Percentiles rank a stretch among this genome's conserved stretches.
phyloP scores from a whole-genome alignment of 31 red algal species.

The Bonnemaisonia californica region DNA sequence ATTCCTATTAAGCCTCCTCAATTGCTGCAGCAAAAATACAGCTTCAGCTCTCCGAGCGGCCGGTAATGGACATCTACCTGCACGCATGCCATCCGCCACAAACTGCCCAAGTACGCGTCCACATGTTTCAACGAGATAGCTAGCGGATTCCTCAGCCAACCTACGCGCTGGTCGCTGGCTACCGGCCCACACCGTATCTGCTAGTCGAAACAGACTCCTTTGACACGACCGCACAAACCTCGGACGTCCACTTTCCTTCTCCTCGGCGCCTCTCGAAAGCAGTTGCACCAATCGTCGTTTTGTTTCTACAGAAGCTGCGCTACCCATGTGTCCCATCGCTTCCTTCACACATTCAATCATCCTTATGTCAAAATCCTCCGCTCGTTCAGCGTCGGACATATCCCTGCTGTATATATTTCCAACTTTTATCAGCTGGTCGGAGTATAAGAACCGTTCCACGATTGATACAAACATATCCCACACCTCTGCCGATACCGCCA shows the following conservation, averaged over 20 bases:
- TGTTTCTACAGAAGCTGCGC: background rate
- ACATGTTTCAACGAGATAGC: conserved; percentile 55
- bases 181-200: conserved; percentile 6
- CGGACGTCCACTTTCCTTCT: conserved; percentile 46
- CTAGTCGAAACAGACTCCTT: conserved; percentile 54
- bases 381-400: conserved; percentile 11
- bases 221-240: conserved; percentile 60
- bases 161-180: background rate
- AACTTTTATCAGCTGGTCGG: background rate
- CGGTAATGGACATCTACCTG: conserved; percentile 59
- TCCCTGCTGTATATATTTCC: conserved; percentile 16
- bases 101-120: conserved; percentile 49
- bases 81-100: conserved; percentile 53
- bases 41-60: conserved; percentile 64
- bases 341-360: conserved; percentile 47
- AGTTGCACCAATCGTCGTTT: conserved; percentile 34
- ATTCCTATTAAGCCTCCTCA: conserved; percentile 21
- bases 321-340: conserved; percentile 46
- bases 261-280: conserved; percentile 52
- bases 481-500: conserved; percentile 8
- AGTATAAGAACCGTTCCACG: conserved; percentile 49
- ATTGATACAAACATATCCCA: conserved; percentile 48
- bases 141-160: conserved; percentile 38
- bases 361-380: conserved; percentile 42
- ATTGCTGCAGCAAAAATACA: conserved; percentile 64